A percentile compares a stretch with the other conserved stretches of the same genome.
These are phyloP conservation scores for Pachysandra terminalis DNA, from an alignment of 164 flowering plant genomes.

Conservation along the genomic window DNA sequence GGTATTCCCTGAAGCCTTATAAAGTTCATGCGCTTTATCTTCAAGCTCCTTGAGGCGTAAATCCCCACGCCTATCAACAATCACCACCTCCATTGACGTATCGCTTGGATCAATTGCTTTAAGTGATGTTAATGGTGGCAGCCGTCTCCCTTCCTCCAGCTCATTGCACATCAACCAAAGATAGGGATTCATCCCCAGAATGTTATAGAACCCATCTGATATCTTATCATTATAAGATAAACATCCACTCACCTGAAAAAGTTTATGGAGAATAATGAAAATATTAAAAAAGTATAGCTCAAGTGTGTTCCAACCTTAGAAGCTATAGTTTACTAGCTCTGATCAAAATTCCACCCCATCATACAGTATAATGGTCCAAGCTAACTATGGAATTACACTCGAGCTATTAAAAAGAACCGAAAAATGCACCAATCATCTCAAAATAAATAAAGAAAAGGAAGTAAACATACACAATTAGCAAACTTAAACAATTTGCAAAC, in stretches of 20 bases:
- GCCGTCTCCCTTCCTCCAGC: slow-evolving; percentile 58
- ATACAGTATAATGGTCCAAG: background rate
- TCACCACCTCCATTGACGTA: slow-evolving; percentile 79
- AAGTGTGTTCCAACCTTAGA: no score
- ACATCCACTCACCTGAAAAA: slow-evolving; percentile 78
- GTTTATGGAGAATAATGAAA: background rate
- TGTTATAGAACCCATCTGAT: slow-evolving; percentile 90
- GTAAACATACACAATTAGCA: background rate
- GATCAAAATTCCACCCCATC: background rate
- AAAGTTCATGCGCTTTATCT: slow-evolving; percentile 69
- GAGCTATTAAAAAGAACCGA: background rate
- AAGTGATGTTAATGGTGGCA: slow-evolving; percentile 69
- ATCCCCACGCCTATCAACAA: slow-evolving; percentile 70
- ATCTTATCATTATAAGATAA: slow-evolving; percentile 86
- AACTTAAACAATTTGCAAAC: no score
- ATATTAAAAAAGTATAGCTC: background rate
- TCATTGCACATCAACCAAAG: slow-evolving; percentile 93
- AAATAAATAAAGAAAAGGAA: background rate
- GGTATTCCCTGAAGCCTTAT: slow-evolving; percentile 50
- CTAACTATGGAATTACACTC: background rate
- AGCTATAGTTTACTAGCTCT: background rate
- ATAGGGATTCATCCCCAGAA: slow-evolving; percentile 91
- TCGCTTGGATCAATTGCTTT: slow-evolving; percentile 60
- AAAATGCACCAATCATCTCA: background rate
- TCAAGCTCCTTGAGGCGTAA: slow-evolving; percentile 72